Base-by-base conservation (phyloP, 805 yeast species). In the Candida alai region DNA sequence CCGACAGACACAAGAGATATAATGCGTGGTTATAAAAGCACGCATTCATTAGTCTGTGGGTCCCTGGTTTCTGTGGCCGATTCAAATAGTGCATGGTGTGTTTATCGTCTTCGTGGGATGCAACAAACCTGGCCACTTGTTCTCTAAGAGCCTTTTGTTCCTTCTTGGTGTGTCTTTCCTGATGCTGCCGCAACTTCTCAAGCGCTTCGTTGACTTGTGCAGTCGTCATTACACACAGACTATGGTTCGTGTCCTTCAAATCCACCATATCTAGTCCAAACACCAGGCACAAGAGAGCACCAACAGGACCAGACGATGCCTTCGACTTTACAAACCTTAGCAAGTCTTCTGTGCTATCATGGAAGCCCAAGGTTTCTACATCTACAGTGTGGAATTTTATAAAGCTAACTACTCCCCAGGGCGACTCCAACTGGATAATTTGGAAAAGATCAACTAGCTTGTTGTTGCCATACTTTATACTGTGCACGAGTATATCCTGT, bases 291-390 rank as follows among this genome's bases (percentile, higher is more conserved):
- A 29, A 2, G 14, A 19, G 3, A 14, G 20, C 16, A 11, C 11
- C 16, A 12, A 29, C 17, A 9, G 10, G 11, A 19, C 6, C 6
- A 13, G 7, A 8, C n/a, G n/a, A n/a, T n/a, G 24, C 6, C 16
- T 29, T 10, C 2, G 9, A 7, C 12, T 28, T 11, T 5, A 29
- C 16, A 20, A 29, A 29, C 10, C 14, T 12, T 4, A 29, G 11
- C 18, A 29, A 29, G 10, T 29, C 32, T 13, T 19, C 13, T 10
- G 32, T 29, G 16, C 22, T 15, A 20, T 29, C 32, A 29, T 19
- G 16, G 11, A 19, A 19, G 4, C 15, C 16, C n/a, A 19, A 12
- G 6, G 11, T 19, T 20, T 29, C n/a, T 13, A 12, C 11, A 10
- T 18, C 16, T 13, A 24, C 13, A 9, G 17, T 17, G 22, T 29